phyloP scores from a whole-genome alignment of 768 basidiomycete genomes.

The Boletus patriciae region DNA sequence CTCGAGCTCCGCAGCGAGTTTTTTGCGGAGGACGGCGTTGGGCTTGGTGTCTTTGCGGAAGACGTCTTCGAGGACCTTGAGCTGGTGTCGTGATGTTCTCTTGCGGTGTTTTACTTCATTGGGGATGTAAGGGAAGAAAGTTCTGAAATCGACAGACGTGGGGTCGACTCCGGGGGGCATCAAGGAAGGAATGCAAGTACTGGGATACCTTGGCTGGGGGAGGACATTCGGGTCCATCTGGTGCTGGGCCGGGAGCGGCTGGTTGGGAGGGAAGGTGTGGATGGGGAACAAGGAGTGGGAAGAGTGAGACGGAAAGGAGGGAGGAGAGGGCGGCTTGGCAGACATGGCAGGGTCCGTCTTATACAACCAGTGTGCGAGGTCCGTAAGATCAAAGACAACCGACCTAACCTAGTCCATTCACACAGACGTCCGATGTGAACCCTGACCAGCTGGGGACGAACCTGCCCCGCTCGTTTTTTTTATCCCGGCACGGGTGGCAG shows the following conservation, averaged over 20 bases:
- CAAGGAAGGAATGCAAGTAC: slow-evolving; percentile 47
- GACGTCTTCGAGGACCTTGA: slow-evolving; percentile 83
- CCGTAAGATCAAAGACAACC: slow-evolving; percentile 3
- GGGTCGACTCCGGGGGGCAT: slow-evolving; percentile 61
- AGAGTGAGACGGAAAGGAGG: slow-evolving; percentile 36
- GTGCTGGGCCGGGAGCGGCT: slow-evolving; percentile 18
- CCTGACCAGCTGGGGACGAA: slow-evolving; percentile 6
- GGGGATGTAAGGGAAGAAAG: slow-evolving; percentile 85
- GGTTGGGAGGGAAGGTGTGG: slow-evolving; percentile 16
- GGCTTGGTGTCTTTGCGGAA: slow-evolving; percentile 92
- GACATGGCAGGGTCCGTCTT: slow-evolving; percentile 31
- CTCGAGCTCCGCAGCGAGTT: slow-evolving; percentile 76
- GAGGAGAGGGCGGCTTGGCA: slow-evolving; percentile 39
- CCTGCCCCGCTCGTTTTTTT: not conserved
- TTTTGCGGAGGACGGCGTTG: slow-evolving; percentile 74
- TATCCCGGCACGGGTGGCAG: not conserved
- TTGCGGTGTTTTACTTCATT: slow-evolving; percentile 95
- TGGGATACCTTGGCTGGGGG: slow-evolving; percentile 32
- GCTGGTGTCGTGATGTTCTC: slow-evolving; percentile 84
- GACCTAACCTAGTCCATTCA: slow-evolving; percentile 22
- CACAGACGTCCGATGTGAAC: slow-evolving; percentile 27
- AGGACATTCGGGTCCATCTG: slow-evolving; percentile 29
- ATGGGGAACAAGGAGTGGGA: slow-evolving; percentile 26
- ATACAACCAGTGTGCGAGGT: slow-evolving; percentile 17
- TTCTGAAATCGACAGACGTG: slow-evolving; percentile 68